These are phyloP conservation scores for Annulohypoxylon maeteangense DNA, from an alignment of 495 filamentous ascomycete genomes.

Conservation along the genomic window DNA sequence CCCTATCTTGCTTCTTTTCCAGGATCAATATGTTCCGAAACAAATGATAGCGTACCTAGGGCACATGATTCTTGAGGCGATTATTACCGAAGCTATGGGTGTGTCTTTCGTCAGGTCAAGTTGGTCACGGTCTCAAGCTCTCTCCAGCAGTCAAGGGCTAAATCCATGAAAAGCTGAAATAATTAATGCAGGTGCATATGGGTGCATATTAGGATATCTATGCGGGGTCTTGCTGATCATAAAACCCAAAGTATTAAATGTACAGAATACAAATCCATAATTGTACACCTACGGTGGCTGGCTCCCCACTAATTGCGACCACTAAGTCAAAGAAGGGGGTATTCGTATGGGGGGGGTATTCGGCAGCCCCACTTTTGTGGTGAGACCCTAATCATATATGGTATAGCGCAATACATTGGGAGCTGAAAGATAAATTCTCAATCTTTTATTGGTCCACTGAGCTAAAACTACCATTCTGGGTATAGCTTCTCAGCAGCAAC, in stretches of 20 bases:
- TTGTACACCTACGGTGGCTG: constrained; percentile 5
- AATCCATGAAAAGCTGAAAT: constrained; percentile 43
- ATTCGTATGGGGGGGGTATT: no score
- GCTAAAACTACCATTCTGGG: no score
- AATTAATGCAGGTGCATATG: constrained; percentile 6
- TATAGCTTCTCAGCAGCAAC: no score
- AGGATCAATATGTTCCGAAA: background rate
- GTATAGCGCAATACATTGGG: no score
- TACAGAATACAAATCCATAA: background rate
- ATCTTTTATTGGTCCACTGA: no score
- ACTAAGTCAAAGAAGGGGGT: no score
- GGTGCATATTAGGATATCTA: background rate
- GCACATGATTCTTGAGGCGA: constrained; percentile 12
- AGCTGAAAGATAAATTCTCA: no score
- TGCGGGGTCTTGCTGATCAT: constrained; percentile 11
- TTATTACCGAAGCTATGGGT: background rate
- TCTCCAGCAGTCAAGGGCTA: background rate
- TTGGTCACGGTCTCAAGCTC: background rate
- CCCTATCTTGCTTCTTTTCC: background rate
- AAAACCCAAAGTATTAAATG: background rate
- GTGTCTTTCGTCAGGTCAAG: background rate
- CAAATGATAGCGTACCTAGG: background rate
- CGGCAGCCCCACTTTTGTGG: no score
- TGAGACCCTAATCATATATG: no score
- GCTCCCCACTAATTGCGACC: background rate